Evolutionary conservation across 2,329 filamentous ascomycete genomes (phyloP), one percentile per base, ranked within the genome.

Genomic region (Stagonosporopsis rhizophila): DNA sequence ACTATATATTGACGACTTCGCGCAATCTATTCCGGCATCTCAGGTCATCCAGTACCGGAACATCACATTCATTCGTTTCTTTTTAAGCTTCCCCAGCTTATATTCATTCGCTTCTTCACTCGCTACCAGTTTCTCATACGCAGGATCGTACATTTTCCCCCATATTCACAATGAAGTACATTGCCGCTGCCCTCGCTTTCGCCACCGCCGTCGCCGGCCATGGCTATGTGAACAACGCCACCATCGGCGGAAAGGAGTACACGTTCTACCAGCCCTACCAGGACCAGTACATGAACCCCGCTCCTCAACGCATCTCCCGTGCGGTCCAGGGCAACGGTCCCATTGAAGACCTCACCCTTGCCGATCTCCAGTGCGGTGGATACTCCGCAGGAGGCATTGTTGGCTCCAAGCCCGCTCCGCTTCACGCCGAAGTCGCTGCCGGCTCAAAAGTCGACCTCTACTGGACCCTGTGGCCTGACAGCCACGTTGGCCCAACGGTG

Each of bases 251-350:
- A 44, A 63, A 69, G 44, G 62, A 64, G 27, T 74, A 72, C 55
- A 67, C 59, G 19, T 71, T 75, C 62, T 75, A 75, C 58, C 72
- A 75, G 56, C 73, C 73, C 1, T 73, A 73, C 59, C 51, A 61
- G 17, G 73, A 75, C 54, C 73, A 70, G 0, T 75, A 75, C 65
- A 71, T 59, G 45, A 70, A 37, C 57, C 65, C 71, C 22, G 48
- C 60, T 30, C 81, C 82, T 15, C 61, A 81, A 39, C 78, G 83
- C n/a, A 81, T 87, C 68, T 84, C 84, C n/a, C 82, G 85, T 17
- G 75, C 78, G 7, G 80, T 87, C 52, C 79, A 82, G 55, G 84
- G 84, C 34, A 86, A 87, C 69, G 84, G 85, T 3, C 84, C 85
- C 0, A 80, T 87, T 20, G 73, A 82, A 52, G 81, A 87, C 52